Base-by-base conservation (phyloP, 495 filamentous ascomycete genomes). In the Penicillium mononematosum region DNA sequence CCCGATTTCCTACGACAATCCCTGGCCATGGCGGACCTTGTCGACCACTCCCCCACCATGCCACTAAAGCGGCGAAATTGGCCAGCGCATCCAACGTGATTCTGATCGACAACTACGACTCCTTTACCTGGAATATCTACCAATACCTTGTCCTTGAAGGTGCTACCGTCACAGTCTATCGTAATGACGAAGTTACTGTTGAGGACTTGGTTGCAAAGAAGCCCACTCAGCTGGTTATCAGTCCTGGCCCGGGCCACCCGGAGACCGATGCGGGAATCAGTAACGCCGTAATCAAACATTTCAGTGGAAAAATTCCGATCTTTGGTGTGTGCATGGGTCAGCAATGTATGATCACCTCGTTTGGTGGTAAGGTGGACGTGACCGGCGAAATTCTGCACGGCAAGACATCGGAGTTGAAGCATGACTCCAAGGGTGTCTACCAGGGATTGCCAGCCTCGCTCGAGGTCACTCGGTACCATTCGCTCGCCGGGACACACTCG, bases 101-200 rank as follows among this genome's bases (percentile, higher is more conserved):
- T 53, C 78, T 99, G 55, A 96, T 99, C 64, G 94, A 98, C 76
- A 99, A 99, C 76, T 99, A 97, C 71, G 94, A 99, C 74, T 97
- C 93, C 0, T 99, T 98, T 66, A 96, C 93, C 58, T 98, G 91
- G 89, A 98, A 98, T 68, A 91, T 99, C 56, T 97, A 96, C 72
- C 95, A 99, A 70, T 99, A 97, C 64, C 82, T 99, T 3, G 89
- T 92, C 0, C 85, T 97, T 7, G 94, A 98, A 74, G 94, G 94
- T 39, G 94, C 94, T 25, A 87, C 75, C 0, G 92, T 97, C 41
- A 88, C 85, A 11, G 94, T 98, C 25, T 87, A 84, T 76, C 84
- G 94, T 55, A 99, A 99, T 67, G 92, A 98, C 75, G 84, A 96
- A 70, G 85, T 97, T 69, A 85, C 85, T 4, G 72, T 99, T 10